Percentiles rank a stretch among this genome's conserved stretches.
Conservation (phyloP, 2,329 filamentous ascomycete genomes). For the Epichloe coenophiala region DNA sequence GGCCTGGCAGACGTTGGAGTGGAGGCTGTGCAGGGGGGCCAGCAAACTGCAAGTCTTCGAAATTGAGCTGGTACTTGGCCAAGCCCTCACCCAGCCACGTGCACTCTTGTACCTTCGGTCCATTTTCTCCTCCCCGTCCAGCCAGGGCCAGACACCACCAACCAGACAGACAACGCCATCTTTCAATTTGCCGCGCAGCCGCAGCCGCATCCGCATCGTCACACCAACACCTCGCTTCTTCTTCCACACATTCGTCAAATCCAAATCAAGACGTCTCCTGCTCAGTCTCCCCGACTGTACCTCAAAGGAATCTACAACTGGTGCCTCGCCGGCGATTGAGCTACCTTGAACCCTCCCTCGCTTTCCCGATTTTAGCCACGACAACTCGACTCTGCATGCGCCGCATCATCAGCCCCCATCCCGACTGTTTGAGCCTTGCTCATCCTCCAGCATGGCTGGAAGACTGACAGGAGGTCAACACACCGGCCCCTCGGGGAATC, state of each 20-base stretch:
- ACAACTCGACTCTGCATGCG: conserved; percentile 20
- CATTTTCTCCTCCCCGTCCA: neutral
- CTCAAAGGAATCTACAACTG: neutral
- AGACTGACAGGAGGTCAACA: conserved; percentile 35
- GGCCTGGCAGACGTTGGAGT: neutral
- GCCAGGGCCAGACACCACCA: neutral
- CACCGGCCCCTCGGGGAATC: conserved; percentile 33
- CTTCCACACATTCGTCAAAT: neutral
- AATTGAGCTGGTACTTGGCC: neutral
- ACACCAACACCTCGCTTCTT: neutral
- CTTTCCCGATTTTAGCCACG: neutral
- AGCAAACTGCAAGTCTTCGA: no score
- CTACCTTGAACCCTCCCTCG: neutral
- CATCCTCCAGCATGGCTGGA: conserved; percentile 46
- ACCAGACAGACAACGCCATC: neutral
- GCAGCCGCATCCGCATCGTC: neutral
- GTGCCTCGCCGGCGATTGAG: neutral
- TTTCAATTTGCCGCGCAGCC: neutral
- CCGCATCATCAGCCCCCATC: conserved; percentile 13
- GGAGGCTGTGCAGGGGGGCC: neutral
- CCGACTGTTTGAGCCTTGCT: conserved; percentile 19
- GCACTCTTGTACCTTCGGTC: neutral
- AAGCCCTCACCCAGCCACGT: neutral
- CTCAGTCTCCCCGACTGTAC: neutral
- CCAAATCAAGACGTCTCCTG: neutral